Evolutionary conservation across 768 basidiomycete species (phyloP), one percentile per base, ranked within the genome.

Genomic region (Gloeostereum incarnatum): DNA sequence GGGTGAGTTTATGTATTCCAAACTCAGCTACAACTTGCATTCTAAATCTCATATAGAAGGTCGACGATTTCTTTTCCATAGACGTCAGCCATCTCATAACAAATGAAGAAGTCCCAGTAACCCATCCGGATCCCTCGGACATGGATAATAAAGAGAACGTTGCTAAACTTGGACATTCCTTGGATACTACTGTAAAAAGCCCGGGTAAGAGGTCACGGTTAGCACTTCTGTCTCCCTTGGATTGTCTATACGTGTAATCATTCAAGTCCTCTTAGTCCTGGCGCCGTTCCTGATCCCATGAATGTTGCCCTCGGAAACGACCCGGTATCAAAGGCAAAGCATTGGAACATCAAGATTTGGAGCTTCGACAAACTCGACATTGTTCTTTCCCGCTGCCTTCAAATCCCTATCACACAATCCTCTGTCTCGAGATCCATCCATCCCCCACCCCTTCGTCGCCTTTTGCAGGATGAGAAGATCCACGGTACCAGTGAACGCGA

Each of bases 401-500:
- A 65, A 6, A 52, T 59, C 32, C 54, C 57, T 21, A 40, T 55
- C 9, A 38, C 51, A 35, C 52, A 61, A 23, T 44, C 59, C 48
- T 54, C 57, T 35, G 47, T 49, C 40, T 50, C 57, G 30, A 51
- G 50, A 32, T 40, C 58, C 21, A 49, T 47, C 45, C 47, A 63
- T 50, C 65, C 69, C 41, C 71, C 65, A 27, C 66, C 72, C 40
- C 65, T 86, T 20, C 72, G 70, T 9, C 73, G 68, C 23, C 67
- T 86, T 13, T 63, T 89, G 30, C 78, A 88, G 49, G 81, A 83
- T 14, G 96, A 98, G 55, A 80, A 79, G 44, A 58, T 87, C 29
- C 78, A 89, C 45, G 96, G 96, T 32, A 84, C 79, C 1, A 81
- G 77, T 13, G 96, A 99, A 63, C 86, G 94, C 32, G 96, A 99